Base-by-base conservation (phyloP, 345 rosid genomes). In the Gossypium longicalyx region DNA sequence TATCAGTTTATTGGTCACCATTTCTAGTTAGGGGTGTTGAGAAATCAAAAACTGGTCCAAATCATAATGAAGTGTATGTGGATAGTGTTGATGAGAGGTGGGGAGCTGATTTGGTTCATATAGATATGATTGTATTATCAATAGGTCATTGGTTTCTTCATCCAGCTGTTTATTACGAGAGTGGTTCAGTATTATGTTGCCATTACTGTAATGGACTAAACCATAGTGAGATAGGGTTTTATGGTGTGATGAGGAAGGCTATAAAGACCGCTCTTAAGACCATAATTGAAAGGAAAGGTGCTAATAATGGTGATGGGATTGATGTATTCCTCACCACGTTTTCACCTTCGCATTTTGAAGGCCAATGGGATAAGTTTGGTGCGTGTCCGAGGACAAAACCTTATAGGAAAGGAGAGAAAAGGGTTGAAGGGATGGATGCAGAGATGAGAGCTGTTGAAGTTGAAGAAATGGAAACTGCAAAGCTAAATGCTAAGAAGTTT, bases 1-100 rank as follows among this genome's bases (percentile, higher is more conserved):
- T 93, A 48, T 93, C 99, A 4, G 84, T 95, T 52, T 93, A 91
- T 67, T 93, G 99, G 99, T 93, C 99, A 62, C 98, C 99, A 20
- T 95, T 93, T 86, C 84, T 95, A 16, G 97, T 93, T 25, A 82
- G 85, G 48, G 99, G 98, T 23, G 27, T 83, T 17, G 98, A 94
- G 85, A 92, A 92, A 81, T 89, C 95, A 1, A 76, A 63, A 12
- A 5, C 78, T 19, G 97, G 89, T 67, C 86, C 87, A 8, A 82
- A 87, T 82, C 86, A 89, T 77, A 94, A 94, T 41, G 49, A 86
- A 51, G 77, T 94, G 86, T 85, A 80, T 71, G 53, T 92, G 83
- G 97, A 92, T 77, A 80, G 70, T 1, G 83, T 92, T 62, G 97
- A 92, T 62, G 94, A 89, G 85, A 87, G 79, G 66, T 94, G 98